Evolutionary conservation across 352 stramenopile species (phyloP), one percentile per base, ranked within the genome.

Genomic region (Phytopythium vexans): DNA sequence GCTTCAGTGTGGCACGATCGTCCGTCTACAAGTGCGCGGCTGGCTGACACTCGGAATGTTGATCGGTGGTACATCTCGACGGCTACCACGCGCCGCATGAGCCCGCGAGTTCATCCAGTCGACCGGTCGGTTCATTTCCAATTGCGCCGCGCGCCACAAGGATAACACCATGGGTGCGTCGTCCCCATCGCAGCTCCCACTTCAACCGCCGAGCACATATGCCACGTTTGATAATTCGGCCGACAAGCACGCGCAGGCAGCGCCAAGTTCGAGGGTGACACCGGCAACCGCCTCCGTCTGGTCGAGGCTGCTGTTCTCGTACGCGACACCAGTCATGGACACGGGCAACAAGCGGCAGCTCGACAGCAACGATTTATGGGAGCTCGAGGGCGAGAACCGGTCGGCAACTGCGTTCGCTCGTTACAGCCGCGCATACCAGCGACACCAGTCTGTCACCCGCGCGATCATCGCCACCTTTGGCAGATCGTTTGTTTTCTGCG

Each of bases 301-400:
- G 10, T 72, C 68, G 16, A 40, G 54, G 4, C 52, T 84, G 27
- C 59, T 82, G 27, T 82, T 88, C 52, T 58, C 54, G n/a, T 86
- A 64, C 58, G 69, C 68, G 38, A 64, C 66, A 15, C 54, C 64
- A 1, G 44, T 86, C 41, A 73, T 88, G 58, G 27, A 45, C 9
- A 3, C 58, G 2, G 74, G 77, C 58, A 78, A 86, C 41, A 12
- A 40, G 41, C 70, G 66, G 1, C 70, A 81, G 58, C 63, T 89
- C 16, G 14, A 75, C 15, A 34, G 56, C 8, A 43, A 67, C 8
- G 74, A 85, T 49, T 16, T 88, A 49, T 82, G 70, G 68, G 58
- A 73, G 12, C 69, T 74, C 31, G 52, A 68, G 11, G 49, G 44
- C 8, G 52, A 63, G 16, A 74, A 77, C 53, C 34, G 52, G 7